Conservation (phyloP, 768 basidiomycete species). For the Crepidotus variabilis region DNA sequence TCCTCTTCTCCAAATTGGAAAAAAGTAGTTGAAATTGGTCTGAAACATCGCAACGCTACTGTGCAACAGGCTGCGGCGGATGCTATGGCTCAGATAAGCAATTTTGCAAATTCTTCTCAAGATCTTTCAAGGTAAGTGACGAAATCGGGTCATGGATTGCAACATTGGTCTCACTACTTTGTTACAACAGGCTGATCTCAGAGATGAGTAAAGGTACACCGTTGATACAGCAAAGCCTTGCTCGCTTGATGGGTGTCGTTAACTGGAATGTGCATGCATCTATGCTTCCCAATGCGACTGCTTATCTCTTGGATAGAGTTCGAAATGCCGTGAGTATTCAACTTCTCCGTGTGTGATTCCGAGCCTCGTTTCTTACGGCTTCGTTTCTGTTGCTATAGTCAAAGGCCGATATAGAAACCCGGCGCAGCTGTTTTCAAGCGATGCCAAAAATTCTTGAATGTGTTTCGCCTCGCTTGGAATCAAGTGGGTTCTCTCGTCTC, state of each 20-base stretch:
- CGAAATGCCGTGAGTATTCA: constrained; percentile 44
- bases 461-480: constrained; percentile 36
- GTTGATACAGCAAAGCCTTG: constrained; percentile 68
- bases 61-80: constrained; percentile 78
- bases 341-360: not conserved
- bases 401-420: constrained; percentile 34
- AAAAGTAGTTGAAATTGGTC: constrained; percentile 61
- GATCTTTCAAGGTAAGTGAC: constrained; percentile 72
- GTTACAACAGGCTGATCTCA: constrained; percentile 49
- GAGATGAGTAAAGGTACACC: constrained; percentile 54
- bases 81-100: constrained; percentile 68
- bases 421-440: constrained; percentile 38
- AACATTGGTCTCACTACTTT: constrained; percentile 9
- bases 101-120: constrained; percentile 57
- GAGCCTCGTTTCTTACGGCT: not conserved
- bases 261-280: constrained; percentile 57
- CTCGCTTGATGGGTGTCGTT: constrained; percentile 62
- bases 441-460: constrained; percentile 46
- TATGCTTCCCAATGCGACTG: constrained; percentile 49
- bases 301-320: constrained; percentile 58
- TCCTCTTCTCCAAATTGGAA: constrained; percentile 60
- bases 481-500: constrained; percentile 34
- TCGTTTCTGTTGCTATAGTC: constrained; percentile 14
- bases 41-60: constrained; percentile 58
- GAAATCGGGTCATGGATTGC: constrained; percentile 12